These are phyloP conservation scores for Myochromella boudieri DNA, from an alignment of 768 basidiomycete genomes.

Conservation along the genomic window DNA sequence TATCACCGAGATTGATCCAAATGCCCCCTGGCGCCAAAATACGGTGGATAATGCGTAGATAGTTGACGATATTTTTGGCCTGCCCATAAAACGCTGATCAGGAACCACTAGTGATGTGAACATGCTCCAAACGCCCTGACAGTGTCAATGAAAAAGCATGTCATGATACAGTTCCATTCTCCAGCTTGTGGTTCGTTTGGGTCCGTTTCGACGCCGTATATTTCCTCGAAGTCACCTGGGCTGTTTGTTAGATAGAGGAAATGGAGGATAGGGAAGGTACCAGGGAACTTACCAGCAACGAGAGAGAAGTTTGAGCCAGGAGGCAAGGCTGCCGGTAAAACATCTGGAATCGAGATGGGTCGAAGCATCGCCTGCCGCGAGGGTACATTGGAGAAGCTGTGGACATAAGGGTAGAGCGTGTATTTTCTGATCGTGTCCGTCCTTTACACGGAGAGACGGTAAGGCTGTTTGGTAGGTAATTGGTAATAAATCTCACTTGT, in stretches of 20 bases:
- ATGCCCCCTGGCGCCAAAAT: slow-evolving; percentile 84
- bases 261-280: not conserved
- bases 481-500: slow-evolving; percentile 52
- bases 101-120: not conserved
- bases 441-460: slow-evolving; percentile 30
- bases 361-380: slow-evolving; percentile 61
- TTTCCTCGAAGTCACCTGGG: slow-evolving; percentile 88
- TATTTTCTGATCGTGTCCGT: slow-evolving; percentile 68
- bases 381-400: slow-evolving; percentile 85
- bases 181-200: slow-evolving; percentile 68
- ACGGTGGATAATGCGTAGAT: slow-evolving; percentile 81
- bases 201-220: slow-evolving; percentile 66
- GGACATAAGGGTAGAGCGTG: slow-evolving; percentile 86
- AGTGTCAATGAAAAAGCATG: slow-evolving; percentile 97
- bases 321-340: slow-evolving; percentile 74
- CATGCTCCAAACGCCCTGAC: slow-evolving; percentile 38
- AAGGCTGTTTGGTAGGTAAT: slow-evolving; percentile 1
- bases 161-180: slow-evolving; percentile 86
- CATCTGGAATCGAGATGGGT: slow-evolving; percentile 76
- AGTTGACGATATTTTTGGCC: slow-evolving; percentile 92
- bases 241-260: not conserved
- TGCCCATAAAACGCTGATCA: slow-evolving; percentile 30
- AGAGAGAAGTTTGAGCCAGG: slow-evolving; percentile 70
- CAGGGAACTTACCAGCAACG: slow-evolving; percentile 64
- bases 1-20: slow-evolving; percentile 85